Percentiles rank a stretch among this genome's conserved stretches.
Evolutionary conservation across 345 rosid species (phyloP).

Genomic region (Murraya paniculata): DNA sequence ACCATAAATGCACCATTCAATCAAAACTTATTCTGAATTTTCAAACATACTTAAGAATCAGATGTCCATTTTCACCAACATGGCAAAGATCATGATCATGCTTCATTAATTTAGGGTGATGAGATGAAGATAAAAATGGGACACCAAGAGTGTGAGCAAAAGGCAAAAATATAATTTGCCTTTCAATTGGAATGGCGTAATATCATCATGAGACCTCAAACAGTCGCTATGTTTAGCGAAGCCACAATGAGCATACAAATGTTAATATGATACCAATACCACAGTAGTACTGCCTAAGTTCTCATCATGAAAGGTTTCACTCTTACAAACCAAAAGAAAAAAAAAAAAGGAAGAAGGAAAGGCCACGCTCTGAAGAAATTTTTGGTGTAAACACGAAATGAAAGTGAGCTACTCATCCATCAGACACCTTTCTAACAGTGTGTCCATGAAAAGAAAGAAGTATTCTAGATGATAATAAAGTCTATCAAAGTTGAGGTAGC

Average conservation of each 20-base stretch:
- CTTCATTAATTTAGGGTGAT: neutral
- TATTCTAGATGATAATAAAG: neutral
- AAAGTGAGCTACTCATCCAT: neutral
- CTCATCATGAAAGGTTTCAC: neutral
- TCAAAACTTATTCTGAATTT: neutral
- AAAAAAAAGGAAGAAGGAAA: neutral
- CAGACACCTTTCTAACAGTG: neutral
- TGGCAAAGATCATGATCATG: neutral
- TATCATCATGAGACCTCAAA: neutral
- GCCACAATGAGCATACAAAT: neutral
- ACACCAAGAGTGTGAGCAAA: neutral
- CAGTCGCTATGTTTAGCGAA: neutral
- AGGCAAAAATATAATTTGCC: neutral
- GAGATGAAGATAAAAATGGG: neutral
- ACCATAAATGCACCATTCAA: neutral
- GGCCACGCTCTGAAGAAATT: neutral
- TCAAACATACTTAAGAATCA: neutral
- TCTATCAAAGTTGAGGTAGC: neutral
- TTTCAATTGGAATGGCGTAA: neutral
- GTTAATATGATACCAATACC: too few species aligned
- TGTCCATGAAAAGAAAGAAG: neutral
- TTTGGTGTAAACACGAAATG: neutral
- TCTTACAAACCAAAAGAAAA: too few species aligned
- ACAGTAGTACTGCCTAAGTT: too few species aligned
- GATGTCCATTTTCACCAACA: neutral